Conservation (phyloP, 495 filamentous ascomycete species). For the Penicillium mononematosum region DNA sequence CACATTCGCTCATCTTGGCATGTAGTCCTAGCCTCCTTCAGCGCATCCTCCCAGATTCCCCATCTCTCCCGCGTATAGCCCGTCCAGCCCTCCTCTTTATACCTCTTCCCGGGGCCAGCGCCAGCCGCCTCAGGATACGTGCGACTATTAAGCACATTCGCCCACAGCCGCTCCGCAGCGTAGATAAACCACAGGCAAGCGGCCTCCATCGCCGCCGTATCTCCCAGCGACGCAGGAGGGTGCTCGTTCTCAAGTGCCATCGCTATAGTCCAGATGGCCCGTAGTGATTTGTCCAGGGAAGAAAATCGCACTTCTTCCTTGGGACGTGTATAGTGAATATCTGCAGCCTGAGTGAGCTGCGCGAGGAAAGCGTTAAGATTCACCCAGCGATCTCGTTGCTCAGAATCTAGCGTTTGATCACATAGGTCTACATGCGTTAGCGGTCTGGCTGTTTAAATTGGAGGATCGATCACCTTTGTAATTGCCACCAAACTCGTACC, state of each 20-base stretch:
- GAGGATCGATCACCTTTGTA: conserved; percentile 5
- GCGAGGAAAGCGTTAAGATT: conserved; percentile 11
- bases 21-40: neutral
- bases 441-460: neutral
- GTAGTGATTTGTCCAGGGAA: conserved; percentile 10
- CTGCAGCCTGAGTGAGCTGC: conserved; percentile 4
- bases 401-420: neutral
- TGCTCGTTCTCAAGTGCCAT: conserved; percentile 8
- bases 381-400: conserved; percentile 5
- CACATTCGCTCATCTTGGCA: neutral
- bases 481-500: conserved; percentile 5
- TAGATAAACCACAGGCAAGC: conserved; percentile 11
- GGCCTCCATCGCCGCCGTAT: conserved; percentile 6
- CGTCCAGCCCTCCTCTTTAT: neutral
- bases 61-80: conserved; percentile 5
- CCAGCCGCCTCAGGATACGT: neutral
- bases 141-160: neutral
- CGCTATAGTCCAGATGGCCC: neutral
- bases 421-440: conserved; percentile 5
- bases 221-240: neutral
- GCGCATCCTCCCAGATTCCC: neutral
- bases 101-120: neutral
- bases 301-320: neutral
- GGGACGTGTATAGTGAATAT: neutral
- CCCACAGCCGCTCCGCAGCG: conserved; percentile 1